These are phyloP conservation scores for Scalesia atractyloides DNA, from an alignment of 129 eudicot species.

Conservation along the genomic window DNA sequence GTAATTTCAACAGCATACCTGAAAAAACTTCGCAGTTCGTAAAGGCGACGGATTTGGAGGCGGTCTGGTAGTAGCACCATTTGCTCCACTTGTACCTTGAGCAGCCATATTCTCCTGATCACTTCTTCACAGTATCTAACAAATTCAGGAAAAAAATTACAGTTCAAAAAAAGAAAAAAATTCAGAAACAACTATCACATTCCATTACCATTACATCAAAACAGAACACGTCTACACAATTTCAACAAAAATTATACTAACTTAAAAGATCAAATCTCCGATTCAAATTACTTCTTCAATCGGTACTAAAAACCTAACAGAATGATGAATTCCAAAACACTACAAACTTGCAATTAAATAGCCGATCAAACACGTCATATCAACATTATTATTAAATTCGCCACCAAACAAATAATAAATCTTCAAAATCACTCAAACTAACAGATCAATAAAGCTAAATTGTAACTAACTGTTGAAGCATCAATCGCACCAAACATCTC, in stretches of 20 bases:
- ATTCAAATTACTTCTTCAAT: background rate
- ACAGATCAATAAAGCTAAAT: slow-evolving; percentile 35
- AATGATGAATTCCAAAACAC: slow-evolving; percentile 17
- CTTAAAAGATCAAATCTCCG: slow-evolving; percentile 12
- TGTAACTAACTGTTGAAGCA: slow-evolving; percentile 28
- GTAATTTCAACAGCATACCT: slow-evolving; percentile 40
- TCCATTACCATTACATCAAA: slow-evolving; percentile 7
- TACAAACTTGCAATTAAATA: slow-evolving; percentile 32
- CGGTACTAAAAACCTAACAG: slow-evolving; percentile 19
- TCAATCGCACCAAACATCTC: slow-evolving; percentile 32
- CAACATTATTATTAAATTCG: background rate
- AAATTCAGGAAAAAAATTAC: background rate
- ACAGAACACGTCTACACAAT: background rate
- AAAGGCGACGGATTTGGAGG: slow-evolving; percentile 84
- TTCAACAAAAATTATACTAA: background rate
- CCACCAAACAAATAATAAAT: slow-evolving; percentile 29
- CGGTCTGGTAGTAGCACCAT: slow-evolving; percentile 38
- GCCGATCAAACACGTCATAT: slow-evolving; percentile 18
- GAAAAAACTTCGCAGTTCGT: slow-evolving; percentile 70
- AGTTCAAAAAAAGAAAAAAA: background rate
- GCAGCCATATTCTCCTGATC: slow-evolving; percentile 44
- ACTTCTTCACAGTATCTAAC: slow-evolving; percentile 26
- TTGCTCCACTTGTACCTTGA: slow-evolving; percentile 47
- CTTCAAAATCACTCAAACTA: slow-evolving; percentile 44
- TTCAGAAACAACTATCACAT: background rate